Conservation (phyloP, 257 asterid genomes). For the Anisodus tanguticus region DNA sequence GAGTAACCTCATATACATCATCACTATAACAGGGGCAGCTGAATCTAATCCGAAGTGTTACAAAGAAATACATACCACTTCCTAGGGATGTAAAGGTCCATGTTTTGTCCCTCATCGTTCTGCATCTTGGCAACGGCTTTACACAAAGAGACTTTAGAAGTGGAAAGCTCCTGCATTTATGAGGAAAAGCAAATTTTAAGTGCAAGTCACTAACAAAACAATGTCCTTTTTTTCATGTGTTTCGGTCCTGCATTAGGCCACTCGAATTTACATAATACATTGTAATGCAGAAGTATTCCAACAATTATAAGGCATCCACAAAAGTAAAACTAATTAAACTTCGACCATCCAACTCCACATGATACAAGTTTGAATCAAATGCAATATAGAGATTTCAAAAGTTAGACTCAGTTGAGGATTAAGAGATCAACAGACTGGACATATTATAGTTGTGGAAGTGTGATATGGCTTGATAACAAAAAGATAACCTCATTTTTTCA, state of each 20-base stretch:
- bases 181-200: too few relatives aligned
- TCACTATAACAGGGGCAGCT: neutral
- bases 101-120: conserved; percentile 73
- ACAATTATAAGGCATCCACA: neutral
- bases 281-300: neutral
- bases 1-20: neutral
- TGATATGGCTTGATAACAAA: neutral
- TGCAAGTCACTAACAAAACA: too few relatives aligned
- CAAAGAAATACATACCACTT: conserved; percentile 49
- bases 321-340: neutral
- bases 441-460: neutral
- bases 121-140: conserved; percentile 48
- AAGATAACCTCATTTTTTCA: neutral
- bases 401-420: neutral
- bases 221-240: too few relatives aligned
- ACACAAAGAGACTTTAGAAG: neutral
- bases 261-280: neutral
- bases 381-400: neutral
- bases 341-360: neutral
- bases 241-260: neutral
- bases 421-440: neutral
- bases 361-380: neutral
- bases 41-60: neutral
- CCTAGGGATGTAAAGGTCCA: conserved; percentile 70
- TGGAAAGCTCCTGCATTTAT: neutral